phyloP scores from a whole-genome alignment of 2,329 filamentous ascomycete species.

The Alternaria arborescens region DNA sequence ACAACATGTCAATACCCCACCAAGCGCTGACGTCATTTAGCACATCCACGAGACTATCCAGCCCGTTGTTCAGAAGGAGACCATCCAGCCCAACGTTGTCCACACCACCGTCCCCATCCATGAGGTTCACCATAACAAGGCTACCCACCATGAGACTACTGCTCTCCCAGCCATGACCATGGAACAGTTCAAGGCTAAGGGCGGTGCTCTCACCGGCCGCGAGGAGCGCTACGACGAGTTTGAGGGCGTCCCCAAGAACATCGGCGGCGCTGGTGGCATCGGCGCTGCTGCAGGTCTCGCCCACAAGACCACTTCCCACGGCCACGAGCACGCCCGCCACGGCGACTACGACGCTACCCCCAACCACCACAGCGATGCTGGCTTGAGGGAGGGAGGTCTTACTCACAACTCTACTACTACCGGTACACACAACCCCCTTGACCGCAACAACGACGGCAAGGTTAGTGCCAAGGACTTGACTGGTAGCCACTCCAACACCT shows the following conservation, averaged over 20 bases:
- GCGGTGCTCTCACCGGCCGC: slow-evolving; percentile 63
- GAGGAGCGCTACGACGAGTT: slow-evolving; percentile 67
- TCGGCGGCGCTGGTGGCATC: slow-evolving; percentile 46
- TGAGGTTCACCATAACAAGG: slow-evolving; percentile 73
- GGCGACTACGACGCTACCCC: slow-evolving; percentile 26
- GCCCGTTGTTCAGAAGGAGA: slow-evolving; percentile 75
- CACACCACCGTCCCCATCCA: slow-evolving; percentile 78
- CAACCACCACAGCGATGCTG: slow-evolving; percentile 11
- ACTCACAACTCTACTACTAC: not conserved
- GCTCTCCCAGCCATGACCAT: slow-evolving; percentile 71
- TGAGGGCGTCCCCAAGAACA: slow-evolving; percentile 66
- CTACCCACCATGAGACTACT: slow-evolving; percentile 71
- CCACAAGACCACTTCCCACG: slow-evolving; percentile 26
- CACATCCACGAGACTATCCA: slow-evolving; percentile 74
- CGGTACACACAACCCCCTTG: slow-evolving; percentile 14
- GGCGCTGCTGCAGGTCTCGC: slow-evolving; percentile 24
- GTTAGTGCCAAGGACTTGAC: slow-evolving; percentile 14
- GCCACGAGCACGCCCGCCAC: slow-evolving; percentile 23
- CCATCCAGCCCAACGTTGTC: slow-evolving; percentile 70
- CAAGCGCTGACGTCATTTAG: slow-evolving; percentile 23
- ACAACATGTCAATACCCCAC: not conserved
- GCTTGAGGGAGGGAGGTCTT: not conserved
- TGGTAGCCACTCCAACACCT: slow-evolving; percentile 10
- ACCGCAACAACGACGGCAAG: slow-evolving; percentile 17
- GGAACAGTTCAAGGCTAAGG: slow-evolving; percentile 68